Base-by-base conservation (phyloP, 2,329 filamentous ascomycete species). In the Geoglossum cookeanum region DNA sequence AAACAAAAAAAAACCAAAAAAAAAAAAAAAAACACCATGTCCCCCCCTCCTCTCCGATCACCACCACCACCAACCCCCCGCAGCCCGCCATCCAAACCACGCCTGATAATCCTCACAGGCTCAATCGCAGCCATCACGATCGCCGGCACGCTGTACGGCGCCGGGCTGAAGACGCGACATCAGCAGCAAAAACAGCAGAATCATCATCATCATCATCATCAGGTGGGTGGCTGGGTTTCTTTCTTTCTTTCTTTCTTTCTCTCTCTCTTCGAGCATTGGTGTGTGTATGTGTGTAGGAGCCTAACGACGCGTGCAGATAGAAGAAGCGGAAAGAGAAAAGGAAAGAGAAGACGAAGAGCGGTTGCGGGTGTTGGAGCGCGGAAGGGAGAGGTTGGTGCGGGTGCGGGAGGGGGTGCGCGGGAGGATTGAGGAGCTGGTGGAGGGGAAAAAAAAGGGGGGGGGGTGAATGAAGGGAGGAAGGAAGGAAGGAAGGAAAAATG, bases 111-210 rank as follows among this genome's bases (percentile, higher is more conserved):
- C 35, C 53, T 58, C n/a, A 49, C 56, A 3, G 44, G 7, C 15
- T 58, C 57, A 13, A 32, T 55, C 27, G 39, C 53, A 1, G 57
- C 54, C 37, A 58, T 58, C 30, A 58, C 57, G n/a, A 56, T 42
- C 33, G 29, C 37, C 22, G 57, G 57, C 2, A 22, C 57, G 4
- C 29, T 48, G 15, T 58, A 58, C 44, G 57, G 57, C 37, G 57
- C 57, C 3, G 57, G 57, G 13, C 7, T 58, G 11, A 58, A 58
- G 29, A 45, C 29, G 1, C 30, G n/a, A 11, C 53, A 44, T 15
- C 32, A 57, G 9, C 11, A n/a, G 1, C 35, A 58, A 44, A 4
- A 37, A 29, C 6, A 37, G 3, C 35, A 37, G 2, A 1, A 22
- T 1, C 22, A 22, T 1, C 22, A 22, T 1, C 22, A 22, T 1